A percentile compares a stretch with the other conserved stretches of the same genome.
phyloP scores from a whole-genome alignment of 257 asterid species.

The Gentiana straminea region DNA sequence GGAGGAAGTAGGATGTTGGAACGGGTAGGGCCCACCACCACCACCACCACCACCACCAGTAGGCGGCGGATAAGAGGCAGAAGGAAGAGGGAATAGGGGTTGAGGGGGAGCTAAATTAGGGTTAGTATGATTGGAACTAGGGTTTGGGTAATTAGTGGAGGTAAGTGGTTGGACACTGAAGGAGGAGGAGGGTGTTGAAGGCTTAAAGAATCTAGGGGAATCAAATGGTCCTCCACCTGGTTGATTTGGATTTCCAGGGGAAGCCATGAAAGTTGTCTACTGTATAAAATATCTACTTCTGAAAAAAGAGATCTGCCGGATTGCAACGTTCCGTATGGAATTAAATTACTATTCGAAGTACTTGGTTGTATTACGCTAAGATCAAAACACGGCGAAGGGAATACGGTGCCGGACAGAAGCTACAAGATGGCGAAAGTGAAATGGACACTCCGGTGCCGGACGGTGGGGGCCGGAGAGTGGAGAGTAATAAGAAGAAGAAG shows the following conservation, averaged over 20 bases:
- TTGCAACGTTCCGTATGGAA: no score
- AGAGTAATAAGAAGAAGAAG: no score
- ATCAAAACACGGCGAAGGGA: no score
- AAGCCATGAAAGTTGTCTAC: constrained; percentile 34
- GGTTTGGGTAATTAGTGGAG: constrained; percentile 22
- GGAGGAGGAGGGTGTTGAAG: constrained; percentile 20
- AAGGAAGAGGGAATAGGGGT: constrained; percentile 42
- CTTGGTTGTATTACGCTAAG: no score
- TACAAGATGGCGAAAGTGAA: no score
- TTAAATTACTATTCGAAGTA: no score
- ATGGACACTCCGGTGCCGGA: no score
- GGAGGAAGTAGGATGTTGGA: constrained; percentile 40
- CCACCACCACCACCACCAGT: constrained; percentile 26
- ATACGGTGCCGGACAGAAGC: no score
- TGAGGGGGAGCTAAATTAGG: constrained; percentile 38
- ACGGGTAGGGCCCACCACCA: constrained; percentile 36
- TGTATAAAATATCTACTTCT: not conserved
- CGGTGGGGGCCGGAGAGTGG: no score
- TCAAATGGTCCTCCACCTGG: constrained; percentile 74
- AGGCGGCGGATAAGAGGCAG: constrained; percentile 80
- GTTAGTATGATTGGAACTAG: constrained; percentile 42
- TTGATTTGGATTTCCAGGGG: constrained; percentile 65
- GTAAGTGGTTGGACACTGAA: constrained; percentile 7
- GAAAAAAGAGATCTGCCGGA: not conserved
- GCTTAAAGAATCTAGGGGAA: constrained; percentile 45